These are phyloP conservation scores for Trichosporon ovoides DNA, from an alignment of 1,284 basidiomycete genomes.

Conservation along the genomic window DNA sequence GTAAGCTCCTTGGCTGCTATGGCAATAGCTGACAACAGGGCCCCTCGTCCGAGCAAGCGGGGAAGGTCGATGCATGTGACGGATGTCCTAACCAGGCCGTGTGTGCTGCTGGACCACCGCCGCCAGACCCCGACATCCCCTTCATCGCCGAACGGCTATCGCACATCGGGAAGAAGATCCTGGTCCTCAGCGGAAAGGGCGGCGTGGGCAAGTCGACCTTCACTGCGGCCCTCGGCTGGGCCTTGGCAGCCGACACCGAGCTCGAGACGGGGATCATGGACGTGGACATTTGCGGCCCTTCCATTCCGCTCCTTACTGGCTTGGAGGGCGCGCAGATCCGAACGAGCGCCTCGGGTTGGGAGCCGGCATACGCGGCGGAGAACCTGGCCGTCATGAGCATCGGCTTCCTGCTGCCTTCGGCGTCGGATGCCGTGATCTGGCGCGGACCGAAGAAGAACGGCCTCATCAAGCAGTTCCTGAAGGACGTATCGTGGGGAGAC, in stretches of 20 bases:
- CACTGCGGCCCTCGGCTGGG: conserved; percentile 92
- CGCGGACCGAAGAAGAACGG: conserved; percentile 99
- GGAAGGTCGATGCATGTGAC: conserved; percentile 83
- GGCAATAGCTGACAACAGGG: conserved; percentile 56
- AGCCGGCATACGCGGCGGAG: conserved; percentile 92
- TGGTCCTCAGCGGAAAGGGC: conserved; percentile 93
- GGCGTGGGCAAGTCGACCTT: conserved; percentile 99
- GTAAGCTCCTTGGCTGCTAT: conserved; percentile 50
- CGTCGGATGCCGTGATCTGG: conserved; percentile 93
- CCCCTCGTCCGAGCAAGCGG: conserved; percentile 85
- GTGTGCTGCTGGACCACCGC: conserved; percentile 74
- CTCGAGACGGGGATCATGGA: conserved; percentile 97
- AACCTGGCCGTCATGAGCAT: conserved; percentile 97
- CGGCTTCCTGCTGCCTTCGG: conserved; percentile 90
- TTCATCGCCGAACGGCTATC: conserved; percentile 78
- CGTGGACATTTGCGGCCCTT: conserved; percentile 97
- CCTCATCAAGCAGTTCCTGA: conserved; percentile 96
- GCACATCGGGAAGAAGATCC: conserved; percentile 79
- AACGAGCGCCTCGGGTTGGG: conserved; percentile 91
- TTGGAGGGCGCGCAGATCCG: conserved; percentile 82
- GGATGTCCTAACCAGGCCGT: conserved; percentile 94
- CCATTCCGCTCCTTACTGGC: conserved; percentile 93
- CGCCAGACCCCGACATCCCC: conserved; percentile 87
- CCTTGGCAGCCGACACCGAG: conserved; percentile 81
- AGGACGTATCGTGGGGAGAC: conserved; percentile 97